Conservation (phyloP, 768 basidiomycete species). For the Clathrus columnatus region DNA sequence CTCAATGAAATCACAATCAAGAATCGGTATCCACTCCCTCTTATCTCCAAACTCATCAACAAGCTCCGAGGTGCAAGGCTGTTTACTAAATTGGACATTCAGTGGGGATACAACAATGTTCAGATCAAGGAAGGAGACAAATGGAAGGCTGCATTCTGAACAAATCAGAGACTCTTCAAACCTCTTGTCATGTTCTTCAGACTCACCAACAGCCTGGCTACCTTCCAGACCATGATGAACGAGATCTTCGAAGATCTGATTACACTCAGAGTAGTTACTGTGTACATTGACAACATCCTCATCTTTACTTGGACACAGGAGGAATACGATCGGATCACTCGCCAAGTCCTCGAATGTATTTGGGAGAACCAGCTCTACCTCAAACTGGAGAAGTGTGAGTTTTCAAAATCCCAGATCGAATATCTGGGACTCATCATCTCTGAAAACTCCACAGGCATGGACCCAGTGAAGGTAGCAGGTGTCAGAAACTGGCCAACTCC, state of each 20-base stretch:
- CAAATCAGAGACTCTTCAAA: slow-evolving; percentile 19
- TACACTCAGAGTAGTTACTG: slow-evolving; percentile 25
- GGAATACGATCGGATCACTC: slow-evolving; percentile 5
- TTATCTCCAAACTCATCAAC: slow-evolving; percentile 23
- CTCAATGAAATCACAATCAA: slow-evolving; percentile 20
- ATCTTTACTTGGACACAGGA: slow-evolving; percentile 17
- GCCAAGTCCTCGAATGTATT: neutral
- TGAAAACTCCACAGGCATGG: neutral
- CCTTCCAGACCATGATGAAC: slow-evolving; percentile 22
- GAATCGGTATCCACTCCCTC: slow-evolving; percentile 21
- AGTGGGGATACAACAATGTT: slow-evolving; percentile 22
- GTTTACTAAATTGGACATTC: slow-evolving; percentile 26
- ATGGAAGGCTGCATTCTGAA: slow-evolving; percentile 27
- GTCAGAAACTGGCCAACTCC: neutral
- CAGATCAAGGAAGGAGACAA: slow-evolving; percentile 18
- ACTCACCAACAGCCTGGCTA: slow-evolving; percentile 14
- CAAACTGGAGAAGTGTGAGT: neutral
- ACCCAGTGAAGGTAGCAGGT: neutral
- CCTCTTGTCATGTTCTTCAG: slow-evolving; percentile 25
- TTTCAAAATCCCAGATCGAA: neutral
- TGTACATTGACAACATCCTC: slow-evolving; percentile 40
- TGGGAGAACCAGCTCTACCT: neutral
- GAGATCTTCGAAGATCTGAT: slow-evolving; percentile 24
- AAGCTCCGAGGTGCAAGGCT: slow-evolving; percentile 12
- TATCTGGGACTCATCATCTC: neutral